Conservation (phyloP, 2,329 filamentous ascomycete genomes). For the Hortaea werneckii region DNA sequence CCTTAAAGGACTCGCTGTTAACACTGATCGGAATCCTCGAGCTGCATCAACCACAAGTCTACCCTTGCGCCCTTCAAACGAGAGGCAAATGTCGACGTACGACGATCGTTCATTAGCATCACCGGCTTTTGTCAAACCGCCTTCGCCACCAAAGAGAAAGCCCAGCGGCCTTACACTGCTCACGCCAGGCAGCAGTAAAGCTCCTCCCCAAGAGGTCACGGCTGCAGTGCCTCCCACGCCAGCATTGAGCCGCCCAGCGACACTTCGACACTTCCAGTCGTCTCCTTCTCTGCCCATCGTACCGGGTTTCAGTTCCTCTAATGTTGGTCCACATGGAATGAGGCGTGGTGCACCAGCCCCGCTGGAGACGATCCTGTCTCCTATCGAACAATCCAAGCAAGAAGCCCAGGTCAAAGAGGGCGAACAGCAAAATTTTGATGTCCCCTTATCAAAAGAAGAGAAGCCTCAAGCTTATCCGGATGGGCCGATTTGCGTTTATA, state of each 20-base stretch:
- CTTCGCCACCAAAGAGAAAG: constrained; percentile 57
- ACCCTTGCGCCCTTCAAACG: constrained; percentile 31
- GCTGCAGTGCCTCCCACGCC: constrained; percentile 50
- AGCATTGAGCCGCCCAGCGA: constrained; percentile 37
- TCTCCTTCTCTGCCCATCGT: constrained; percentile 50
- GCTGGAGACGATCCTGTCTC: constrained; percentile 24
- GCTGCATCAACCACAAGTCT: constrained; percentile 42
- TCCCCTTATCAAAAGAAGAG: constrained; percentile 50
- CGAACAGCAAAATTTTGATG: constrained; percentile 42
- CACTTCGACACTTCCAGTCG: constrained; percentile 51
- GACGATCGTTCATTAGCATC: constrained; percentile 44
- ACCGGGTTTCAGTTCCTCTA: constrained; percentile 29
- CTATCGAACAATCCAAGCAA: constrained; percentile 9
- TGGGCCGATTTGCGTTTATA: constrained; percentile 73
- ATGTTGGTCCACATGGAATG: not conserved
- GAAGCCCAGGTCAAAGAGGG: constrained; percentile 29
- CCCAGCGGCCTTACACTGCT: constrained; percentile 67
- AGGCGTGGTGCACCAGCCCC: not conserved
- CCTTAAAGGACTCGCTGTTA: constrained; percentile 74
- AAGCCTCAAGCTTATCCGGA: constrained; percentile 76
- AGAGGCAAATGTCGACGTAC: constrained; percentile 24
- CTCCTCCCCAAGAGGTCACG: constrained; percentile 46
- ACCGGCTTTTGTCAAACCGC: constrained; percentile 71
- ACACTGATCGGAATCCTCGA: constrained; percentile 44
- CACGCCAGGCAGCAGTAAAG: constrained; percentile 52